Conservation (phyloP, 768 basidiomycete genomes). For the Leucocoprinus sp. region DNA sequence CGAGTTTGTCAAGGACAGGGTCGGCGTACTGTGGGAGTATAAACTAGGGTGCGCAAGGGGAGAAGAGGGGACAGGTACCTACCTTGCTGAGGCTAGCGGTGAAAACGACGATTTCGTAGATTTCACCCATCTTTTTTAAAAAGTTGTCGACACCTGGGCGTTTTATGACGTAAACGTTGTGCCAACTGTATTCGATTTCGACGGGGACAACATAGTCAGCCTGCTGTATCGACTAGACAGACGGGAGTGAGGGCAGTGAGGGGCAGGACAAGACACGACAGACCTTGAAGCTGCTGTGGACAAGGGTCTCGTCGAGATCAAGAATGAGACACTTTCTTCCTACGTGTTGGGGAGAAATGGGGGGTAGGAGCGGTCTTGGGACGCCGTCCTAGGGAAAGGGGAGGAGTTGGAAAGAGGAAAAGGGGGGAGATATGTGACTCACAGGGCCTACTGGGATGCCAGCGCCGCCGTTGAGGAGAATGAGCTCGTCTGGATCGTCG, state of each 20-base stretch:
- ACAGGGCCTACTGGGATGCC: conserved; percentile 94
- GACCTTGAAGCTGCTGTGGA: conserved; percentile 98
- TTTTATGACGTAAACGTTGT: conserved; percentile 99
- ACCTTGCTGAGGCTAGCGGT: conserved; percentile 98
- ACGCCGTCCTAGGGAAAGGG: conserved; percentile 59
- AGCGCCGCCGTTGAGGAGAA: conserved; percentile 75
- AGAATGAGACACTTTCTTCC: conserved; percentile 95
- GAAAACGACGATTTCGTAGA: conserved; percentile 97
- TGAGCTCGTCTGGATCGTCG: conserved; percentile 87
- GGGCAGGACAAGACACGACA: conserved; percentile 12
- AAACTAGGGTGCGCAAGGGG: conserved; percentile 8
- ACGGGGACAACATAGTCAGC: conserved; percentile 99
- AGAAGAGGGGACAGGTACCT: conserved; percentile 17
- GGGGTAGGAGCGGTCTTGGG: conserved; percentile 83
- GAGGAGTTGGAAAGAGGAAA: background rate
- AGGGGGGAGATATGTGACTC: conserved; percentile 24
- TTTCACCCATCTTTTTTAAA: conserved; percentile 95
- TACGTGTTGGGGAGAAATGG: conserved; percentile 66
- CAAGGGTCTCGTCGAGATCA: conserved; percentile 94
- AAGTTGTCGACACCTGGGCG: conserved; percentile 97
- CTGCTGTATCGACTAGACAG: conserved; percentile 73
- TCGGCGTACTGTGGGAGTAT: conserved; percentile 78
- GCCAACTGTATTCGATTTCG: conserved; percentile 97
- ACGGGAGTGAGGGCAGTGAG: conserved; percentile 10
- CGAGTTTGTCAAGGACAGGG: conserved; percentile 95